Evolutionary conservation across 768 basidiomycete genomes (phyloP), one percentile per base, ranked within the genome.

Genomic region (Tricholoma terreum): DNA sequence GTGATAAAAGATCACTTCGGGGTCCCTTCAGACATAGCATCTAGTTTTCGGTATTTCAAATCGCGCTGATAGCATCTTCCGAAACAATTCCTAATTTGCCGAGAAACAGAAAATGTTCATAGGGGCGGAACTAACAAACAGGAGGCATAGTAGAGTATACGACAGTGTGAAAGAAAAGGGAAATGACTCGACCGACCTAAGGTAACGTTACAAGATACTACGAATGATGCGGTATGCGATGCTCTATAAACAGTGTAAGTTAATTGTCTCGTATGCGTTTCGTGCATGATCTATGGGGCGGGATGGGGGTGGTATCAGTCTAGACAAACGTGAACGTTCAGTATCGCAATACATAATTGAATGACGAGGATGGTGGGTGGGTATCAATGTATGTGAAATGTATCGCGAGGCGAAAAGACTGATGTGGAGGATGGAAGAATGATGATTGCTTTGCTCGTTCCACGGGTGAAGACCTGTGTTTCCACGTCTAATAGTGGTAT

Each of bases 141-240:
- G 9, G 50, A 57, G 46, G 46, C 53, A 50, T 65, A 61, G 60
- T 58, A 6, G 46, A 48, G n/a, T 59, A 58, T 34, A 61, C 54
- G 59, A 73, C 50, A 57, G 64, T 63, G 34, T 11, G 55, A 60
- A 24, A 61, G 50, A 11, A 33, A 22, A 61, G 55, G 22, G 53
- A 65, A 63, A 62, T 49, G 57, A 60, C 65, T 69, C 67, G 66
- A 61, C 61, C 60, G 69, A 63, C 68, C 64, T 65, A 65, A 69
- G 59, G 56, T 67, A 67, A 62, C 63, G 64, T 59, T 59, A 67
- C 63, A 68, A 67, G 60, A 59, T 58, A 68, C 67, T 77, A 74
- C 68, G 65, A 67, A 76, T 75, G 75, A 73, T 53, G 30, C 24
- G 73, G 71, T 79, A 74, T 84, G 82, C 82, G 83, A 84, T 84